These are phyloP conservation scores for Leccinum broughii DNA, from an alignment of 768 basidiomycete genomes.

Conservation along the genomic window DNA sequence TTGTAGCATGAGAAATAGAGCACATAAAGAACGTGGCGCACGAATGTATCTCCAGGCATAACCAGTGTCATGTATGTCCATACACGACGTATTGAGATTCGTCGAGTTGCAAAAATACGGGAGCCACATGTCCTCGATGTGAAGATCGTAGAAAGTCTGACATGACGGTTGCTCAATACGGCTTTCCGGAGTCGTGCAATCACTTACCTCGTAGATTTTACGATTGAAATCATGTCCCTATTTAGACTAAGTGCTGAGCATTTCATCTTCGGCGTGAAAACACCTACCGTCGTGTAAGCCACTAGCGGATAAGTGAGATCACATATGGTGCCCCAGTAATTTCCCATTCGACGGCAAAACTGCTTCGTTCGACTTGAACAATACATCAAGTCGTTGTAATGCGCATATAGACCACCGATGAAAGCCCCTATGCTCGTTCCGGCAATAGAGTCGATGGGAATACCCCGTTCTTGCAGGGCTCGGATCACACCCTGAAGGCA, in stretches of 20 bases:
- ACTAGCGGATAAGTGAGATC: conserved; percentile 85
- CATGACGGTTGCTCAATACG: conserved; percentile 7
- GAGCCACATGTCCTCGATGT: conserved; percentile 98
- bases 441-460: conserved; percentile 93
- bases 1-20: conserved; percentile 5
- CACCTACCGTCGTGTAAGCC: conserved; percentile 68
- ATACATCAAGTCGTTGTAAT: conserved; percentile 89
- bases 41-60: conserved; percentile 97
- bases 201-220: conserved; percentile 79
- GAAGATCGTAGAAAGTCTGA: conserved; percentile 88
- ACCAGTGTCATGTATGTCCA: conserved; percentile 98
- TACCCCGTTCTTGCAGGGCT: conserved; percentile 86
- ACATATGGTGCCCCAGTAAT: conserved; percentile 90
- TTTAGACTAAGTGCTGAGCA: conserved; percentile 2
- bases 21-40: conserved; percentile 34
- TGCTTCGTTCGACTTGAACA: conserved; percentile 85
- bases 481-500: conserved; percentile 78
- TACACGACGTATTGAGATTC: conserved; percentile 92
- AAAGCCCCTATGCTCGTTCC: conserved; percentile 94
- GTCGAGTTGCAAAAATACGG: conserved; percentile 98
- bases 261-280: conserved; percentile 4
- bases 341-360: conserved; percentile 89
- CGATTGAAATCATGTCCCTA: conserved; percentile 96
- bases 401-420: conserved; percentile 92
- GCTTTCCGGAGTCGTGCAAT: background rate